Evolutionary conservation across 1,284 basidiomycete genomes (phyloP).

Genomic region (Marasmius sp.): DNA sequence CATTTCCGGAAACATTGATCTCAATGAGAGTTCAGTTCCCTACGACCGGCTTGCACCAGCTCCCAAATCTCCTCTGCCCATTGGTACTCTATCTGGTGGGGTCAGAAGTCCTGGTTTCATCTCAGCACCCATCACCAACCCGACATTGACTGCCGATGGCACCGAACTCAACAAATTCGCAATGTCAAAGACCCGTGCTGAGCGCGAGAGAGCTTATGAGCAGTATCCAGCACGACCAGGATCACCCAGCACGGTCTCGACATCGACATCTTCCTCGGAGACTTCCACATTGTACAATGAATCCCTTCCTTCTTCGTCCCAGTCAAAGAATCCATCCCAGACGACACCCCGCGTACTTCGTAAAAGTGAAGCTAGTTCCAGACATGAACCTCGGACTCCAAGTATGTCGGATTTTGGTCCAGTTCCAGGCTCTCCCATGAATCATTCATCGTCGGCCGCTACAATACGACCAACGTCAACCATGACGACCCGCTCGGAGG

Average conservation of each 20-base stretch:
- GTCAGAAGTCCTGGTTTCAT: constrained; percentile 48
- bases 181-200: constrained; percentile 46
- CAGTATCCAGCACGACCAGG: constrained; percentile 35
- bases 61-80: constrained; percentile 59
- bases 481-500: constrained; percentile 59
- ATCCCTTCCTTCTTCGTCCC: constrained; percentile 33
- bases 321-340: constrained; percentile 32
- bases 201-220: constrained; percentile 53
- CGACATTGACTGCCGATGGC: constrained; percentile 65
- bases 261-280: constrained; percentile 55
- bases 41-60: constrained; percentile 66
- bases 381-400: constrained; percentile 43
- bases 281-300: constrained; percentile 61
- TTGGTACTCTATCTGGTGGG: constrained; percentile 55
- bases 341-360: constrained; percentile 40
- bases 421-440: constrained; percentile 23
- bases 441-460: constrained; percentile 35
- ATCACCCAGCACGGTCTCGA: constrained; percentile 52
- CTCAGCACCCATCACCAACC: constrained; percentile 79
- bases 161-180: constrained; percentile 65
- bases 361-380: constrained; percentile 48
- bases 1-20: constrained; percentile 38
- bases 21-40: constrained; percentile 64
- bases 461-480: constrained; percentile 51
- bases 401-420: constrained; percentile 48